These are phyloP conservation scores for Alternaria panax DNA, from an alignment of 2,329 filamentous ascomycete genomes.

Conservation along the genomic window DNA sequence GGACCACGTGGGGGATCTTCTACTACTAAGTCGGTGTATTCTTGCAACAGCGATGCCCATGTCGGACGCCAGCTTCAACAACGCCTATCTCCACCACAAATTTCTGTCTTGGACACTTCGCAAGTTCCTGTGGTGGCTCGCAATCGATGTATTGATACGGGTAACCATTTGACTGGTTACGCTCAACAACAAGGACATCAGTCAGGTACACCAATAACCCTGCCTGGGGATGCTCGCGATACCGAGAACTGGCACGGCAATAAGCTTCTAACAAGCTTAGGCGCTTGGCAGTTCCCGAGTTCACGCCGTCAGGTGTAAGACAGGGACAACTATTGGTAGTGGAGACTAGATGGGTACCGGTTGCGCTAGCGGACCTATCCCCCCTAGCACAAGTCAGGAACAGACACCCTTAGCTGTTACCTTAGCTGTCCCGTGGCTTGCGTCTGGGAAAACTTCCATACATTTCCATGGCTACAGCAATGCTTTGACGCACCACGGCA, in stretches of 20 bases:
- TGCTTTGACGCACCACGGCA: not conserved
- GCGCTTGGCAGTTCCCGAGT: not conserved
- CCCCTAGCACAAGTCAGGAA: conserved; percentile 12
- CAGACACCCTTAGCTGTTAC: conserved; percentile 5
- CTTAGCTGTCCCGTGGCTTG: conserved; percentile 9
- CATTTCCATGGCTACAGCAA: not conserved
- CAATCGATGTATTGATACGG: not conserved
- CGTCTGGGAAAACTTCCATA: conserved; percentile 4
- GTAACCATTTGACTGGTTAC: not conserved
- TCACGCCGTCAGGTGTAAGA: conserved; percentile 2
- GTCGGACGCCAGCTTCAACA: not conserved
- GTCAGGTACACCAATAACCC: not conserved
- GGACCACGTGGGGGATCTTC: conserved; percentile 27
- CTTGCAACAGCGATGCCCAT: conserved; percentile 11
- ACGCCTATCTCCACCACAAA: not conserved
- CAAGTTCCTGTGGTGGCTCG: not conserved
- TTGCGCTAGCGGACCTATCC: conserved; percentile 10
- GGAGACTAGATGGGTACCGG: conserved; percentile 13
- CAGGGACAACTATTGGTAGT: conserved; percentile 6
- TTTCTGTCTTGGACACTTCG: not conserved
- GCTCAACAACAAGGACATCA: not conserved
- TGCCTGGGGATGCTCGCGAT: not conserved
- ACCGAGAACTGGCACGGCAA: not conserved
- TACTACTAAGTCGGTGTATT: not conserved
- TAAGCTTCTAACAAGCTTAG: not conserved